Evolutionary conservation across 2,329 filamentous ascomycete species (phyloP).

Genomic region (Neonectria faginata): DNA sequence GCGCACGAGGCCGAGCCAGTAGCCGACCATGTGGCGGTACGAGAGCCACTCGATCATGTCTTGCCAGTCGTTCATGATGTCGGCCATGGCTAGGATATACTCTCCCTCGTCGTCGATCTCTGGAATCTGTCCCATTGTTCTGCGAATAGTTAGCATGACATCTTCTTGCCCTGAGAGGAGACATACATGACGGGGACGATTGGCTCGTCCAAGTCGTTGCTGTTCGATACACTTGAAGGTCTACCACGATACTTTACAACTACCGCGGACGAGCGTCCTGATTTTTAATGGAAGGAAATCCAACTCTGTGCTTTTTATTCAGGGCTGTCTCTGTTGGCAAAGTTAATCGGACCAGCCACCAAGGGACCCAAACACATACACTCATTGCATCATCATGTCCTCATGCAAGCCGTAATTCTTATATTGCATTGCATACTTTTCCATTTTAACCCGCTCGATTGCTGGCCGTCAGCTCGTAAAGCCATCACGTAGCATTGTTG

Average conservation of each 20-base stretch:
- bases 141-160: neutral
- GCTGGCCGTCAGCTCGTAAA: conserved; percentile 18
- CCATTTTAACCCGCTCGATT: neutral
- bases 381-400: neutral
- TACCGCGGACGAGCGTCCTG: neutral
- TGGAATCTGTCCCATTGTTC: neutral
- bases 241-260: neutral
- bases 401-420: conserved; percentile 4
- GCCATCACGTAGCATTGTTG: conserved; percentile 1
- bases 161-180: neutral
- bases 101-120: neutral
- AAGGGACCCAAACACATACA: neutral
- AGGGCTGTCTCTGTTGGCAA: neutral
- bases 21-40: conserved; percentile 26
- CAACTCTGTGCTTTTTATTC: neutral
- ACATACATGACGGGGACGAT: conserved; percentile 1
- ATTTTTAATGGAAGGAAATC: neutral
- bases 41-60: conserved; percentile 26
- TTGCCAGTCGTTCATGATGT: conserved; percentile 22
- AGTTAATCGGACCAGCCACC: neutral
- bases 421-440: conserved; percentile 16
- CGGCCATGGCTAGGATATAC: neutral
- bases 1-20: conserved; percentile 24
- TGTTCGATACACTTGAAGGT: neutral
- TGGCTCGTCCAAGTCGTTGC: neutral